Evolutionary conservation across 257 asterid species (phyloP).

Genomic region (Salvia rosmarinus): DNA sequence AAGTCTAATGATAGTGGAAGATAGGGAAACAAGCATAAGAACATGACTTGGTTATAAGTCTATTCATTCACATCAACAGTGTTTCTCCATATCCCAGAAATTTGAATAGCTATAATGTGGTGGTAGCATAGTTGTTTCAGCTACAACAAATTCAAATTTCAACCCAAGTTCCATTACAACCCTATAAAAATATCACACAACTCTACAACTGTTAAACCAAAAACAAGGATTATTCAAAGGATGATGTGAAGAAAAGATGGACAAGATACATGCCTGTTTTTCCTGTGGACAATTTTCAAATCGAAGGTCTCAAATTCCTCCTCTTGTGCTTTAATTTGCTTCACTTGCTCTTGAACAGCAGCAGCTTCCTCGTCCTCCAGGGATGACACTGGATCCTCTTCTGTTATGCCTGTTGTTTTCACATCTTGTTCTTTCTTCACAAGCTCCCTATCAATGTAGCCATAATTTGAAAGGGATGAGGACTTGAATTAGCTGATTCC

Average conservation of each 20-base stretch:
- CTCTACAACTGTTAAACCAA: slow-evolving; percentile 4
- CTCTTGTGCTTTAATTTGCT: slow-evolving; percentile 97
- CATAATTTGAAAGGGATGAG: slow-evolving; percentile 82
- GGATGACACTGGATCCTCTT: slow-evolving; percentile 62
- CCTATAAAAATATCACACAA: not conserved
- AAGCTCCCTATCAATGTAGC: slow-evolving; percentile 58
- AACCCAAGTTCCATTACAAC: not conserved
- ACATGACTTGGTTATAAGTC: slow-evolving; percentile 9
- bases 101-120: slow-evolving; percentile 12
- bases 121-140: not conserved
- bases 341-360: slow-evolving; percentile 98
- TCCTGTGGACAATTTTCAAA: slow-evolving; percentile 92
- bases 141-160: slow-evolving; percentile 8
- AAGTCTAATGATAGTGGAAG: not conserved
- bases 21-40: not conserved
- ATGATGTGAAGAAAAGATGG: slow-evolving; percentile 23
- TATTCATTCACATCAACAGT: not conserved
- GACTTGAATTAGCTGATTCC: slow-evolving; percentile 85
- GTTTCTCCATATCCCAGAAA: slow-evolving; percentile 18
- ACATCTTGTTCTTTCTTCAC: slow-evolving; percentile 56
- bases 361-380: slow-evolving; percentile 95
- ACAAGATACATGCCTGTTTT: slow-evolving; percentile 72
- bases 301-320: slow-evolving; percentile 95
- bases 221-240: slow-evolving; percentile 22
- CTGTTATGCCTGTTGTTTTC: slow-evolving; percentile 48